Conservation (phyloP, 2,329 filamentous ascomycete species). For the Cyanodermella asteris region DNA sequence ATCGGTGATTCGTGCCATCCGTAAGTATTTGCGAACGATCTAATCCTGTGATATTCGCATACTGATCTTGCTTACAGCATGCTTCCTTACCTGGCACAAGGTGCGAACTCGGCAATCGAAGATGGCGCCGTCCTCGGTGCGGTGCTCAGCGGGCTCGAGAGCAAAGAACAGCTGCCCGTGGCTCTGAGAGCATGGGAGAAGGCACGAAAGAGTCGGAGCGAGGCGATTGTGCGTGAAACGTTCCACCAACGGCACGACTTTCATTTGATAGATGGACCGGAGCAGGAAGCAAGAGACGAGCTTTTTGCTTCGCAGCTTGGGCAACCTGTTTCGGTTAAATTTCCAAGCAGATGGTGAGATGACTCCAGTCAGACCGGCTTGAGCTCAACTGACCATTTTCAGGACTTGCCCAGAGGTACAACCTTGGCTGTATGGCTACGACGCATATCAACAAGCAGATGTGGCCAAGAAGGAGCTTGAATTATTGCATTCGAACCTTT, state of each 20-base stretch:
- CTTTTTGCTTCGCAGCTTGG: not conserved
- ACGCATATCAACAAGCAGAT: conserved; percentile 34
- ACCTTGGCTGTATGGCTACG: conserved; percentile 43
- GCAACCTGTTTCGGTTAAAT: not conserved
- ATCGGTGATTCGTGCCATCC: conserved; percentile 6
- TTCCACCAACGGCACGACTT: conserved; percentile 1
- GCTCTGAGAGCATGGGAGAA: conserved; percentile 21
- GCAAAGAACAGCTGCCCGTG: conserved; percentile 19
- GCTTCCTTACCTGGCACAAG: conserved; percentile 36
- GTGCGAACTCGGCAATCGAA: conserved; percentile 45
- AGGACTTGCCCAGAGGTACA: conserved; percentile 39
- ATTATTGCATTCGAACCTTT: no score
- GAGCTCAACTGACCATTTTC: no score
- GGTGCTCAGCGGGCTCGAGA: conserved; percentile 29
- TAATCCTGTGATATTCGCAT: not conserved
- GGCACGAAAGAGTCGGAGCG: conserved; percentile 35
- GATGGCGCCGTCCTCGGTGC: conserved; percentile 44
- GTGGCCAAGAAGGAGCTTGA: no score
- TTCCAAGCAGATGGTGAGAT: no score
- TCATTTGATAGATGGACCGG: conserved; percentile 2
- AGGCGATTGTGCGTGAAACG: conserved; percentile 18
- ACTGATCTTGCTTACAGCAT: not conserved
- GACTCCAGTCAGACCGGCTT: no score
- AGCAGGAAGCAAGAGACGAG: conserved; percentile 2
- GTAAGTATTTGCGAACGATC: conserved; percentile 1